Evolutionary conservation across 1,284 basidiomycete genomes (phyloP).

Genomic region (Bjerkandera adusta): DNA sequence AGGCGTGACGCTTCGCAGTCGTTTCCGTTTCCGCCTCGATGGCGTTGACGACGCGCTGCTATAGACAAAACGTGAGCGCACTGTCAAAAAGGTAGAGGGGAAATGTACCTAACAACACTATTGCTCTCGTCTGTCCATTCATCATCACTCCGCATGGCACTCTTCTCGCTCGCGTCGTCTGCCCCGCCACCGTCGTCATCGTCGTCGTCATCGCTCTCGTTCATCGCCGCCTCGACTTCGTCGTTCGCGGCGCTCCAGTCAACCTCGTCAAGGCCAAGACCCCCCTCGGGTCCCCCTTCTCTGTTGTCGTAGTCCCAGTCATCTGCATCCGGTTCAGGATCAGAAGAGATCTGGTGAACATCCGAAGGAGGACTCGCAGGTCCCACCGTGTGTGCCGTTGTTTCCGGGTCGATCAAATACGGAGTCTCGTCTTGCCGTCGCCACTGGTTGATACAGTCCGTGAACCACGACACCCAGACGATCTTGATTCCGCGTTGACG

Average conservation of each 20-base stretch:
- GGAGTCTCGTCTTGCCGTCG: slow-evolving; percentile 65
- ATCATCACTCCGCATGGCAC: slow-evolving; percentile 45
- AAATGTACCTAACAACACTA: slow-evolving; percentile 44
- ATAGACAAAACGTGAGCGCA: slow-evolving; percentile 5
- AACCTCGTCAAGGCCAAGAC: slow-evolving; percentile 51
- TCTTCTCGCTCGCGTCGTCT: slow-evolving; percentile 37
- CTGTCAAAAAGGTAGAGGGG: slow-evolving; percentile 5
- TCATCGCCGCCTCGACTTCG: slow-evolving; percentile 86
- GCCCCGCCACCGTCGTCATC: slow-evolving; percentile 31
- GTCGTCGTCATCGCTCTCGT: slow-evolving; percentile 69
- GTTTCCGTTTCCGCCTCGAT: slow-evolving; percentile 52
- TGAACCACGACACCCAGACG: slow-evolving; percentile 89
- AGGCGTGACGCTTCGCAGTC: slow-evolving; percentile 68
- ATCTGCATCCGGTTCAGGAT: slow-evolving; percentile 62
- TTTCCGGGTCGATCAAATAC: slow-evolving; percentile 60
- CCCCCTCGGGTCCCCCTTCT: slow-evolving; percentile 21
- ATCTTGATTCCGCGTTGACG: slow-evolving; percentile 71
- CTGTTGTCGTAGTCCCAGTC: slow-evolving; percentile 54
- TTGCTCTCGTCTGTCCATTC: slow-evolving; percentile 47
- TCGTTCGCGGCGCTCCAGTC: slow-evolving; percentile 82
- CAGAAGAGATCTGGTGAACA: slow-evolving; percentile 58
- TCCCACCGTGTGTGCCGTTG: slow-evolving; percentile 22
- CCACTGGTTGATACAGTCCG: slow-evolving; percentile 84
- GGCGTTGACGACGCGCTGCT: slow-evolving; percentile 47
- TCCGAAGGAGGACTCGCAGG: slow-evolving; percentile 47